These are phyloP conservation scores for Mycena crocata DNA, from an alignment of 768 basidiomycete species.

Conservation along the genomic window DNA sequence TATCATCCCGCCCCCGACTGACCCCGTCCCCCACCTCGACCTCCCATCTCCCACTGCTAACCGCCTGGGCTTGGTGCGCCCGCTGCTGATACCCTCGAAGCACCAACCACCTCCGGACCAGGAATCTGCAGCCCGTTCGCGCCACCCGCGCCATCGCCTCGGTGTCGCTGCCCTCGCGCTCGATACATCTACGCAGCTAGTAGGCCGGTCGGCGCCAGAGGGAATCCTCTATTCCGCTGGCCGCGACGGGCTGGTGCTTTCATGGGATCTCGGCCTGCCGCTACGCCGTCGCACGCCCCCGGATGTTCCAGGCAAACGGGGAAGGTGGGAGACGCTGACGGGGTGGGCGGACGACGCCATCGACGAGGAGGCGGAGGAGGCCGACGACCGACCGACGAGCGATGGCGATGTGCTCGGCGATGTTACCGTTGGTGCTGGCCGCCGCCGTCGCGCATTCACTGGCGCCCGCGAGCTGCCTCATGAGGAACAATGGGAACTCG, in stretches of 20 bases:
- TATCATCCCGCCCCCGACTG: constrained; percentile 80
- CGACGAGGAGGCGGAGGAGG: constrained; percentile 75
- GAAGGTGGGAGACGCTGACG: constrained; percentile 84
- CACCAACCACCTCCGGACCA: constrained; percentile 35
- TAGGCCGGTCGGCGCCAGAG: constrained; percentile 74
- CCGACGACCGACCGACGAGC: constrained; percentile 64
- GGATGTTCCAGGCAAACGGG: constrained; percentile 38
- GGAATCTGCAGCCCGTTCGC: constrained; percentile 39
- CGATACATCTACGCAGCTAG: constrained; percentile 82
- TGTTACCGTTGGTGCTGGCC: constrained; percentile 51
- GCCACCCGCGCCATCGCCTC: constrained; percentile 85
- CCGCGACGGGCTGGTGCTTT: constrained; percentile 87
- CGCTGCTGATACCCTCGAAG: constrained; percentile 66
- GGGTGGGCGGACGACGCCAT: constrained; percentile 82
- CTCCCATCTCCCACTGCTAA: constrained; percentile 75
- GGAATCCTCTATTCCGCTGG: constrained; percentile 94
- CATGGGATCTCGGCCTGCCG: constrained; percentile 79
- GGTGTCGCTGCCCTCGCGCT: constrained; percentile 90
- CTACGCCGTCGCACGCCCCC: constrained; percentile 32
- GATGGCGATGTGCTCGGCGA: constrained; percentile 86
- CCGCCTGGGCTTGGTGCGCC: constrained; percentile 75
- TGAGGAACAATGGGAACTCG: constrained; percentile 86
- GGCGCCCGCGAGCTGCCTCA: constrained; percentile 60
- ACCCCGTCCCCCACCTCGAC: constrained; percentile 70
- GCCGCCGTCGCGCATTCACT: constrained; percentile 50